phyloP scores from a whole-genome alignment of 345 rosid genomes.

The Citrus mangshanensis region DNA sequence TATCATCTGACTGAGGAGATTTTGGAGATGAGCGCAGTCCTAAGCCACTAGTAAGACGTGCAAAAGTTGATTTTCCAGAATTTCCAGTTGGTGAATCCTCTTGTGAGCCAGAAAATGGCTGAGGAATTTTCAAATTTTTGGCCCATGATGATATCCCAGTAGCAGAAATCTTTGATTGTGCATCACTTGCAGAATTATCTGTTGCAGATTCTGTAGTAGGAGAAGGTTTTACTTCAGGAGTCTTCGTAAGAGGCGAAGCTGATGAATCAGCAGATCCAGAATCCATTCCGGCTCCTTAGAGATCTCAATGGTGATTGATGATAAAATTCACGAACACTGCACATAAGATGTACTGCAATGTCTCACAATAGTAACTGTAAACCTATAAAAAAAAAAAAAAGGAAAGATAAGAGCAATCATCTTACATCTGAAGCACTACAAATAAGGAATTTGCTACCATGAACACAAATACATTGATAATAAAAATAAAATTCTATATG shows the following conservation, averaged over 20 bases:
- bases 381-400: not conserved
- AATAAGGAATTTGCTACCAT: not conserved
- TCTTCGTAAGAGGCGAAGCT: slow-evolving; percentile 32
- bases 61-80: slow-evolving; percentile 59
- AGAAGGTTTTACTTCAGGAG: slow-evolving; percentile 40
- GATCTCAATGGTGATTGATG: slow-evolving; percentile 13
- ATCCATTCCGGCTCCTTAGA: slow-evolving; percentile 33
- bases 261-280: slow-evolving; percentile 46
- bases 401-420: not conserved
- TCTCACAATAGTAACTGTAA: slow-evolving; percentile 12
- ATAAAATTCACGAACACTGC: slow-evolving; percentile 12
- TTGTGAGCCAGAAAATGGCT: slow-evolving; percentile 46
- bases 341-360: slow-evolving; percentile 5
- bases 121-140: slow-evolving; percentile 69
- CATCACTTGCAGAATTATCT: slow-evolving; percentile 43
- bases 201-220: slow-evolving; percentile 33
- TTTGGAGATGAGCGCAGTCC: slow-evolving; percentile 70
- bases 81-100: slow-evolving; percentile 45
- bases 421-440: not conserved
- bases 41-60: slow-evolving; percentile 73
- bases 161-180: slow-evolving; percentile 56
- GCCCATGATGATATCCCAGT: slow-evolving; percentile 69
- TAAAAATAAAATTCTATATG: not conserved
- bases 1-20: slow-evolving; percentile 53
- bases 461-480: not conserved